phyloP scores from a whole-genome alignment of 1,139 yeast species.

The Pichia sp. region DNA sequence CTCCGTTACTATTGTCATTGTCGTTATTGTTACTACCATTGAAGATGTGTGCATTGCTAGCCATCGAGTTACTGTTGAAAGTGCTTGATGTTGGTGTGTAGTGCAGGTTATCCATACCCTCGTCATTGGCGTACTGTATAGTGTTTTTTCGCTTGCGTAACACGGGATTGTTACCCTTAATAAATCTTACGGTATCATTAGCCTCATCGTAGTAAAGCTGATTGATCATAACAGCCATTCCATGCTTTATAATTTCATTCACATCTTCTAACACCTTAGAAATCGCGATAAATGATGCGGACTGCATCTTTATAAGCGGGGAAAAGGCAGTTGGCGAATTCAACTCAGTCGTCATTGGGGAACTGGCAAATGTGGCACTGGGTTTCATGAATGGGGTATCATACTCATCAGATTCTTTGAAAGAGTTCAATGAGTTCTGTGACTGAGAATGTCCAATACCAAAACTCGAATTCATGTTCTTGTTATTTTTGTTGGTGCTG shows the following conservation, averaged over 20 bases:
- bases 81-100: conserved; percentile 9
- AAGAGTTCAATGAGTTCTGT: conserved; percentile 6
- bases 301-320: conserved; percentile 17
- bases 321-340: conserved; percentile 22
- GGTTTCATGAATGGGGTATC: conserved; percentile 27
- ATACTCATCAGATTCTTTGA: neutral
- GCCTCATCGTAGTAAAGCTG: conserved; percentile 27
- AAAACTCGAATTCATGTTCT: neutral
- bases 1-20: neutral
- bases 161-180: conserved; percentile 17
- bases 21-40: neutral
- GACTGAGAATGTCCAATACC: conserved; percentile 7
- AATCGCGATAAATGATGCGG: conserved; percentile 11
- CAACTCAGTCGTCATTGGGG: conserved; percentile 21
- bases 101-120: neutral
- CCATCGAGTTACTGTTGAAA: conserved; percentile 1
- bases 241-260: conserved; percentile 26
- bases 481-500: conserved; percentile 6
- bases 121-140: neutral
- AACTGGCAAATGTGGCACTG: conserved; percentile 23
- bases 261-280: conserved; percentile 26
- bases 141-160: conserved; percentile 16
- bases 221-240: conserved; percentile 25
- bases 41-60: neutral
- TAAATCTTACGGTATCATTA: conserved; percentile 21